Evolutionary conservation across 1,284 basidiomycete genomes (phyloP).

Genomic region (Cutaneotrichosporon curvatum): DNA sequence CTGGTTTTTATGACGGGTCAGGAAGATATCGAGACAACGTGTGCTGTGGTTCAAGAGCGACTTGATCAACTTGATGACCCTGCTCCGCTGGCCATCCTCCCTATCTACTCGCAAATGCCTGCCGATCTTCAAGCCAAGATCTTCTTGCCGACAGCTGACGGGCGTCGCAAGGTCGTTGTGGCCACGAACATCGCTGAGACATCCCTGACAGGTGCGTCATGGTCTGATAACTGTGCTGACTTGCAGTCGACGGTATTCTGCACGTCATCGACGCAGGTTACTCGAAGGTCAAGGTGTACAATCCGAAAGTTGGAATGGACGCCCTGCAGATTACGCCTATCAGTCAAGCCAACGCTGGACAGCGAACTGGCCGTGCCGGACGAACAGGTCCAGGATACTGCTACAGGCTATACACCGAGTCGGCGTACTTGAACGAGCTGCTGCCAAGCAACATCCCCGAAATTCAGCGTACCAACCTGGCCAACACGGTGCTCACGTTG

Average conservation of each 20-base stretch:
- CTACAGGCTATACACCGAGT: slow-evolving; percentile 95
- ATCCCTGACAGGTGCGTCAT: slow-evolving; percentile 69
- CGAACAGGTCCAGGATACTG: slow-evolving; percentile 93
- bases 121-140: slow-evolving; percentile 98
- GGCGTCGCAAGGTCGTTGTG: slow-evolving; percentile 90
- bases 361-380: slow-evolving; percentile 91
- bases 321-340: slow-evolving; percentile 97
- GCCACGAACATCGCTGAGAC: slow-evolving; percentile 99
- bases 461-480: slow-evolving; percentile 94
- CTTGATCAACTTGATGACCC: slow-evolving; percentile 85
- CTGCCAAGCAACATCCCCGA: slow-evolving; percentile 97
- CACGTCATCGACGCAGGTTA: slow-evolving; percentile 96
- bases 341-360: slow-evolving; percentile 93
- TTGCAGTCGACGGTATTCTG: slow-evolving; percentile 88
- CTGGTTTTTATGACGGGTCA: slow-evolving; percentile 99
- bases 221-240: slow-evolving; percentile 13
- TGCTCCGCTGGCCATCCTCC: slow-evolving; percentile 74
- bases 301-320: slow-evolving; percentile 98
- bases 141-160: slow-evolving; percentile 89
- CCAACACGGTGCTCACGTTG: slow-evolving; percentile 88
- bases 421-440: slow-evolving; percentile 90
- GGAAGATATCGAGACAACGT: slow-evolving; percentile 96
- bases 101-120: slow-evolving; percentile 99
- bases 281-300: slow-evolving; percentile 97
- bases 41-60: slow-evolving; percentile 84